Evolutionary conservation across 177 flowering plant genomes (phyloP), one percentile per base, ranked within the genome.

Genomic region (Vitis hybrid): DNA sequence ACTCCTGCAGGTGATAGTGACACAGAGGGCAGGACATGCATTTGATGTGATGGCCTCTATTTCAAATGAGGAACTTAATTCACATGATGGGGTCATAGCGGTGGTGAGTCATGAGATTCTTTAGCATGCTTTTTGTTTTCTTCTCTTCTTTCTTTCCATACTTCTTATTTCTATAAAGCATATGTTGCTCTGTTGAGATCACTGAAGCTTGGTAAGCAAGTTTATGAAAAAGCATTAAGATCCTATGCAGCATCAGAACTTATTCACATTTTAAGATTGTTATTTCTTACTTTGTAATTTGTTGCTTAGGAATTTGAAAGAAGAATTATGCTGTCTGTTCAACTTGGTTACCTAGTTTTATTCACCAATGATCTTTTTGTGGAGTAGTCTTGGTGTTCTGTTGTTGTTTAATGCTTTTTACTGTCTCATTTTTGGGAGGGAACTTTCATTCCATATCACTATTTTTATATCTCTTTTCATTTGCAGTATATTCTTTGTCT

Each of bases 11-110:
- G 94, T 94, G 55, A 78, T 77, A 63, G 88, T 93, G 74, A 94
- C 99, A 16, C 70, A 91, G 79, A 86, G 93, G 78, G 91, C 94
- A 18, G 94, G 96, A 30, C 98, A 94, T 72, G 99, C 97, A 70
- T 88, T 83, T 82, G 96, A 89, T 84, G 82, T 85, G 71, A 86
- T 93, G 94, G 57, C 83, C 60, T 86, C 94, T 57, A 78, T 79
- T 56, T 66, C 85, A 63, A 73, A 84, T 52, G 59, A 57, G 68
- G 97, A 94, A 70, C 94, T 94, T 18, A 79, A 75, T 62, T 81
- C 79, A 52, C 91, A 89, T 81, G 94, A 94, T 78, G 99, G 99
- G 76, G 90, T 88, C 79, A 67, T 93, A 52, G 85, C 88, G 70
- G 93, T 94, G 73, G 98, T 92, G 91, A 91, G 97, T 82, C 40